These are phyloP conservation scores for Neurospora sp. DNA, from an alignment of 495 filamentous ascomycete genomes.

Conservation along the genomic window DNA sequence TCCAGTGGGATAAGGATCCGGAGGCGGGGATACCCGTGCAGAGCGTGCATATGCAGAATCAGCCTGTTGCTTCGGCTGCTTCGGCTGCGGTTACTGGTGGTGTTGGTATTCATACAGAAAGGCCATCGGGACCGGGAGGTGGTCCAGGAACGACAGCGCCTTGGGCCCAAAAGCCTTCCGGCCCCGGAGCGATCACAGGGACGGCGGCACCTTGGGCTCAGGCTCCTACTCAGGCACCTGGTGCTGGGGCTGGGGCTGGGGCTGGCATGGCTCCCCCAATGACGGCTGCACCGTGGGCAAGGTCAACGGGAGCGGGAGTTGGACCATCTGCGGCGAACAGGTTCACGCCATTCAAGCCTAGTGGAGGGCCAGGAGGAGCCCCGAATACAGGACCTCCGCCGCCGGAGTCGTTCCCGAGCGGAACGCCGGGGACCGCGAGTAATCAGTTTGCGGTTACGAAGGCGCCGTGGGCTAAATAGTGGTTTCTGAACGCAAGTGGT, in stretches of 20 bases:
- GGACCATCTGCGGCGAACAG: background rate
- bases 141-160: constrained; percentile 10
- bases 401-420: constrained; percentile 14
- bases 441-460: constrained; percentile 25
- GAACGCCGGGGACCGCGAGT: constrained; percentile 17
- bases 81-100: constrained; percentile 11
- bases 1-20: constrained; percentile 71
- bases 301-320: background rate
- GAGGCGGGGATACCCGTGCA: constrained; percentile 37
- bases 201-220: constrained; percentile 35
- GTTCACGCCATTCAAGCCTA: constrained; percentile 6
- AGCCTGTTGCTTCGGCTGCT: constrained; percentile 30
- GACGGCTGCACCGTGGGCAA: constrained; percentile 18
- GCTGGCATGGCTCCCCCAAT: constrained; percentile 5
- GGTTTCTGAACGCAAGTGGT: background rate
- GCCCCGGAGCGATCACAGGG: constrained; percentile 7
- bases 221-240: constrained; percentile 18
- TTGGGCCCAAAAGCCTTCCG: background rate
- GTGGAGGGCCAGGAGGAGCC: constrained; percentile 10
- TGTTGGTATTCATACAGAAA: background rate
- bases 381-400: constrained; percentile 14
- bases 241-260: background rate
- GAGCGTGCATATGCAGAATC: constrained; percentile 49
- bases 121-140: background rate
- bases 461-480: constrained; percentile 20